Conservation (phyloP, 306 rosid genomes). For the Quercus wislizeni region DNA sequence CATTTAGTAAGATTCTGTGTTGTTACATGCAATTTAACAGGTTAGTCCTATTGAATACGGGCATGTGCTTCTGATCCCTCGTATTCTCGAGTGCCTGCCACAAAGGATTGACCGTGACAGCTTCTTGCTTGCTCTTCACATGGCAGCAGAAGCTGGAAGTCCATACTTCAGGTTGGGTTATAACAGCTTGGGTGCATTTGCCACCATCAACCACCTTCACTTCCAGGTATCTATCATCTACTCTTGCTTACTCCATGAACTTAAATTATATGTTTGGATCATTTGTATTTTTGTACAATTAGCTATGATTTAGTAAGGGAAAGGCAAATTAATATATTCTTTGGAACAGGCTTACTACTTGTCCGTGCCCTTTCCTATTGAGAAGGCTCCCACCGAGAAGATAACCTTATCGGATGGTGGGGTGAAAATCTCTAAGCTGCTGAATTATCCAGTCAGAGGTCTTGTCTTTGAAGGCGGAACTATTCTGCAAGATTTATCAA, state of each 20-base stretch:
- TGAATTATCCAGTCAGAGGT: slow-evolving; percentile 83
- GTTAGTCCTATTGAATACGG: slow-evolving; percentile 97
- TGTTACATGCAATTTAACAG: slow-evolving; percentile 43
- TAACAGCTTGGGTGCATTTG: slow-evolving; percentile 96
- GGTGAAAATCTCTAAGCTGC: slow-evolving; percentile 60
- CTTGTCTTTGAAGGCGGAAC: slow-evolving; percentile 82
- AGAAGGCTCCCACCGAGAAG: slow-evolving; percentile 84
- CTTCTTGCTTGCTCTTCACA: slow-evolving; percentile 80
- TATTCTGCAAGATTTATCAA: slow-evolving; percentile 52
- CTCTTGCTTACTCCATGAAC: background rate
- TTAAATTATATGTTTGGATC: background rate
- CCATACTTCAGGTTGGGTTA: slow-evolving; percentile 84
- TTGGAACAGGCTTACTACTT: slow-evolving; percentile 75
- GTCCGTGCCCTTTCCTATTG: slow-evolving; percentile 84
- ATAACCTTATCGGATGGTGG: slow-evolving; percentile 43
- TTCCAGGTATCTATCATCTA: slow-evolving; percentile 60
- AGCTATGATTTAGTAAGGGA: background rate
- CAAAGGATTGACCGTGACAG: slow-evolving; percentile 83
- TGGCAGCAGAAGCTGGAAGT: slow-evolving; percentile 78
- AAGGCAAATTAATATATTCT: slow-evolving; percentile 8
- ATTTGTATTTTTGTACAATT: background rate
- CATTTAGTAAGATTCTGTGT: slow-evolving; percentile 1
- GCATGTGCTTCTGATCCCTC: slow-evolving; percentile 87
- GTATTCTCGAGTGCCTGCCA: slow-evolving; percentile 67
- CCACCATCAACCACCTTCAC: slow-evolving; percentile 98